phyloP scores from a whole-genome alignment of 83 land plant genomes.

The Diphasiastrum complanatum region DNA sequence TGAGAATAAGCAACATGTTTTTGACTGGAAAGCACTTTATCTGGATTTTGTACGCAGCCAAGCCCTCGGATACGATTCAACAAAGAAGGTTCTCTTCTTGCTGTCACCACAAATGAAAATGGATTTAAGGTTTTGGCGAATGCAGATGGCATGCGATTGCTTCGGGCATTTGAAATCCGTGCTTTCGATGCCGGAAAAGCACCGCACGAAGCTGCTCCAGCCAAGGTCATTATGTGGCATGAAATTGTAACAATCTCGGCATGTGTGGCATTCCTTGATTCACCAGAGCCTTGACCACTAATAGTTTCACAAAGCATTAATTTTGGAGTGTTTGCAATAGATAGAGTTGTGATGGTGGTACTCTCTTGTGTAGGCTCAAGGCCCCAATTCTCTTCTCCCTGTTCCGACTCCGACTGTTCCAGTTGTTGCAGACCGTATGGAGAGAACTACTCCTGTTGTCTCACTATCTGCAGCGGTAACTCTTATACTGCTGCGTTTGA shows the following conservation, averaged over 20 bases:
- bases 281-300: background rate
- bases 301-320: background rate
- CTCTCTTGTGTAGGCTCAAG: background rate
- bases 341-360: background rate
- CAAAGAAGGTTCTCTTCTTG: constrained; percentile 23
- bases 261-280: background rate
- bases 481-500: background rate
- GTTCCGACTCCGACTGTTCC: no score
- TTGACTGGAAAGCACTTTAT: no score
- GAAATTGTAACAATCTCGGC: background rate
- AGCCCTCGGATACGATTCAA: constrained; percentile 20
- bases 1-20: no score
- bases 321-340: background rate
- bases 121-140: constrained; percentile 23
- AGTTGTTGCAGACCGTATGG: background rate
- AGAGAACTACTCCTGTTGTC: background rate
- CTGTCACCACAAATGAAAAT: constrained; percentile 25
- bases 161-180: constrained; percentile 19
- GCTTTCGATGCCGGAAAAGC: background rate
- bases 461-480: background rate
- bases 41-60: background rate
- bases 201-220: background rate
- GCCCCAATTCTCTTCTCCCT: no score
- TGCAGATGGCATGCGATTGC: constrained; percentile 16
- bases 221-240: background rate